Evolutionary conservation across 1,284 basidiomycete species (phyloP).

Genomic region (Blastosporella zonata): DNA sequence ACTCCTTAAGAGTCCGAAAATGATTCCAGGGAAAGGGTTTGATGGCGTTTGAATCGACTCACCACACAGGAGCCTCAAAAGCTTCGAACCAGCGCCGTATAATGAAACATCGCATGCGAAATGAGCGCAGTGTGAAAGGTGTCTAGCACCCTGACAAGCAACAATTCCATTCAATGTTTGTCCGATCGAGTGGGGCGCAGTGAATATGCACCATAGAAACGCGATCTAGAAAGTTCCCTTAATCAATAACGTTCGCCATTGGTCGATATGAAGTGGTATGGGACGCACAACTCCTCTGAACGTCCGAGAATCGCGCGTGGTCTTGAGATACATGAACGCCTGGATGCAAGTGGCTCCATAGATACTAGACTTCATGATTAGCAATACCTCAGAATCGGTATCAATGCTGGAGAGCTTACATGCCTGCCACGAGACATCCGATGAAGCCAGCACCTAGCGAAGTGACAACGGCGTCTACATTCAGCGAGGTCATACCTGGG

Average conservation of each 20-base stretch:
- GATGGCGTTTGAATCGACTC: not conserved
- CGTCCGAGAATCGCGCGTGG: not conserved
- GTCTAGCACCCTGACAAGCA: not conserved
- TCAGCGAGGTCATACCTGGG: not conserved
- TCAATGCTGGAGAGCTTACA: not conserved
- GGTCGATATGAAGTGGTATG: not conserved
- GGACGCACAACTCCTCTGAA: not conserved
- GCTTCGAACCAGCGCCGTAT: constrained; percentile 21
- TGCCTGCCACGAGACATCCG: not conserved
- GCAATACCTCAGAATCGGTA: not conserved
- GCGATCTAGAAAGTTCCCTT: no score
- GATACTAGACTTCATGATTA: not conserved
- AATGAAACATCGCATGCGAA: constrained; percentile 28
- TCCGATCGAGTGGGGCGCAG: no score
- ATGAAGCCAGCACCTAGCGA: not conserved
- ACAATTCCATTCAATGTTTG: no score
- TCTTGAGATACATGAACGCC: not conserved
- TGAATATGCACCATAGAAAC: not conserved
- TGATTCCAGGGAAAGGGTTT: not conserved
- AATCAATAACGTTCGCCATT: not conserved
- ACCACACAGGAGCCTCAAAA: constrained; percentile 25
- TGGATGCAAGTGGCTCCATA: not conserved
- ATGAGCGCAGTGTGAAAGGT: constrained; percentile 14
- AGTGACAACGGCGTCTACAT: not conserved
- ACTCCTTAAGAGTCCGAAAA: not conserved